Percentiles rank a stretch among this genome's conserved stretches.
Evolutionary conservation across 23 red algal genomes (phyloP).

Genomic region (Gracilaria domingensis): DNA sequence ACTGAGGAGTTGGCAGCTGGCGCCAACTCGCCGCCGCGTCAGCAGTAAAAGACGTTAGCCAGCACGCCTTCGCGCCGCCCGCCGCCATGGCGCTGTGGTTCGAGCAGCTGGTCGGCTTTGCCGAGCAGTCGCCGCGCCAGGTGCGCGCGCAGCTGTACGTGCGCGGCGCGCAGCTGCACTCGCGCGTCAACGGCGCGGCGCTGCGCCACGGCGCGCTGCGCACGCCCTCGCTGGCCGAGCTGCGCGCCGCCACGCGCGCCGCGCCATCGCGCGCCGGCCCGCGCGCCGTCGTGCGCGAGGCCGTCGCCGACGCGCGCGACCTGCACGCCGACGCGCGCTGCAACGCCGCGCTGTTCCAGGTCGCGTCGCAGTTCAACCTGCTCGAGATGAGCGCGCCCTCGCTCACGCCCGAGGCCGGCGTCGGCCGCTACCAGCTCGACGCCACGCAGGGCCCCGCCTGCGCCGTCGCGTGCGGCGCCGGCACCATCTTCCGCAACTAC

Average conservation of each 20-base stretch:
- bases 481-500: not conserved
- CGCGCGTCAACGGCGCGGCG: not conserved
- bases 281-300: not conserved
- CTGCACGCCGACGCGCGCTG: not conserved
- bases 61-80: too few species aligned
- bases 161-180: not conserved
- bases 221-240: too few species aligned
- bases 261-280: too few species aligned
- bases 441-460: not conserved
- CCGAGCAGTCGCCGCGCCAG: not conserved
- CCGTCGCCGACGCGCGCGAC: not conserved
- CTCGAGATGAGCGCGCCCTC: not conserved
- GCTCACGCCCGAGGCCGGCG: not conserved
- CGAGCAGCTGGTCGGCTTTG: not conserved
- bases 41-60: too few species aligned
- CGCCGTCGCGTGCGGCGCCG: not conserved
- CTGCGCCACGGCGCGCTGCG: too few species aligned
- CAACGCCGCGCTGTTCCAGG: not conserved
- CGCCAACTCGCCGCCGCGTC: too few species aligned
- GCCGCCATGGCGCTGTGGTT: not conserved
- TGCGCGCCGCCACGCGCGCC: too few species aligned
- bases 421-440: not conserved
- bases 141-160: not conserved
- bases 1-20: too few species aligned
- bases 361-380: constrained; percentile 1